Evolutionary conservation across 768 basidiomycete genomes (phyloP).

Genomic region (Agrocybe chaxingu): DNA sequence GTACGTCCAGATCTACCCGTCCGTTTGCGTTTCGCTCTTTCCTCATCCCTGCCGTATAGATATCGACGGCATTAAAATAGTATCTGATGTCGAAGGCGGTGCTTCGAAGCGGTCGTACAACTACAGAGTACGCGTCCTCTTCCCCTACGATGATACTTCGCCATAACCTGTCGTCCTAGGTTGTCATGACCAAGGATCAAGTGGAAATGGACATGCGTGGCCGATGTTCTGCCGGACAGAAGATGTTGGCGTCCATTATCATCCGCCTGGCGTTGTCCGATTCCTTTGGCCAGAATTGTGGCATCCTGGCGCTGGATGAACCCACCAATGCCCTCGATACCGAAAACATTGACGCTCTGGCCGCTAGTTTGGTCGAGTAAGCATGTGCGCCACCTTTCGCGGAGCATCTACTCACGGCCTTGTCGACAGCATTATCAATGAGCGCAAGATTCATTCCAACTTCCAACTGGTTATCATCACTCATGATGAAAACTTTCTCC

Average conservation of each 20-base stretch:
- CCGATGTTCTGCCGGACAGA: conserved; percentile 96
- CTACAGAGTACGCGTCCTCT: conserved; percentile 69
- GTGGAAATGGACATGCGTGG: conserved; percentile 99
- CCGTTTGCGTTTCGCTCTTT: neutral
- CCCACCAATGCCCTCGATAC: conserved; percentile 96
- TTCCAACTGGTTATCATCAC: conserved; percentile 98
- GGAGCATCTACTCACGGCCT: neutral
- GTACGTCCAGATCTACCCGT: conserved; percentile 37
- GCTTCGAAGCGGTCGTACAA: conserved; percentile 94
- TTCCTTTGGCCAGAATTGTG: conserved; percentile 96
- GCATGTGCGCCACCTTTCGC: conserved; percentile 24
- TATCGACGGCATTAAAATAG: conserved; percentile 95
- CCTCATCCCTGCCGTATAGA: conserved; percentile 46
- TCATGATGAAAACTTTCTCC: conserved; percentile 93
- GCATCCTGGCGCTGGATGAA: conserved; percentile 95
- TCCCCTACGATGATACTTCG: conserved; percentile 4
- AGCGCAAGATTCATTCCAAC: conserved; percentile 83
- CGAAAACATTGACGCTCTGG: conserved; percentile 94
- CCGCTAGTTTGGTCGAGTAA: conserved; percentile 87
- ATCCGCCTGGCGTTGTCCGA: conserved; percentile 96
- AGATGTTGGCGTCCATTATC: conserved; percentile 97
- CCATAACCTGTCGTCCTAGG: conserved; percentile 43
- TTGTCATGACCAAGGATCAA: conserved; percentile 98
- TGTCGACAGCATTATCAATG: conserved; percentile 79
- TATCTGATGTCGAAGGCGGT: conserved; percentile 89